These are phyloP conservation scores for Zygosaccharomyces sapae DNA, from an alignment of 1,139 yeast species.

Conservation along the genomic window DNA sequence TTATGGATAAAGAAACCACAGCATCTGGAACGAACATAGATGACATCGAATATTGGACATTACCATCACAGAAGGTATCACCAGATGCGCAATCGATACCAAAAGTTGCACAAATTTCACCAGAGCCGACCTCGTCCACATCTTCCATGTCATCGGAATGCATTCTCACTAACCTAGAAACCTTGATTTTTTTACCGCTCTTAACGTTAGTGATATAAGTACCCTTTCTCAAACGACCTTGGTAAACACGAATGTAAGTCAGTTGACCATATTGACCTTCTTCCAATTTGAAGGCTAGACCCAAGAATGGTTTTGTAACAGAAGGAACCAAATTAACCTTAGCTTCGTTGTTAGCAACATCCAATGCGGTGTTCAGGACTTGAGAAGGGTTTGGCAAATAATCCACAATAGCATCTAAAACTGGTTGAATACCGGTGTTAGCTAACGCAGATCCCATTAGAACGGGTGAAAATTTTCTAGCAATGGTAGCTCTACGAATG, in stretches of 20 bases:
- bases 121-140: conserved; percentile 91
- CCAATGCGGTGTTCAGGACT: conserved; percentile 84
- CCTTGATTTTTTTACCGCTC: conserved; percentile 89
- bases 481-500: conserved; percentile 94
- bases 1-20: conserved; percentile 85
- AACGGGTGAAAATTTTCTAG: conserved; percentile 95
- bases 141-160: conserved; percentile 99
- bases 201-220: conserved; percentile 83
- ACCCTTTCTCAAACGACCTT: conserved; percentile 91
- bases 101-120: conserved; percentile 98
- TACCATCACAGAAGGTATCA: conserved; percentile 89
- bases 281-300: conserved; percentile 94
- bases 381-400: conserved; percentile 94
- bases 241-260: conserved; percentile 94
- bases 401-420: conserved; percentile 92
- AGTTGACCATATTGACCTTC: conserved; percentile 98
- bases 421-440: conserved; percentile 91
- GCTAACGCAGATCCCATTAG: conserved; percentile 98
- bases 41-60: conserved; percentile 78
- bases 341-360: conserved; percentile 62
- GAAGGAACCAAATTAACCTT: conserved; percentile 76
- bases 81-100: conserved; percentile 99
- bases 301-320: conserved; percentile 77
- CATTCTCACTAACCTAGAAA: conserved; percentile 96
- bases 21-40: conserved; percentile 99